These are phyloP conservation scores for Aquilaria yunnanensis DNA, from an alignment of 345 rosid genomes.

Conservation along the genomic window DNA sequence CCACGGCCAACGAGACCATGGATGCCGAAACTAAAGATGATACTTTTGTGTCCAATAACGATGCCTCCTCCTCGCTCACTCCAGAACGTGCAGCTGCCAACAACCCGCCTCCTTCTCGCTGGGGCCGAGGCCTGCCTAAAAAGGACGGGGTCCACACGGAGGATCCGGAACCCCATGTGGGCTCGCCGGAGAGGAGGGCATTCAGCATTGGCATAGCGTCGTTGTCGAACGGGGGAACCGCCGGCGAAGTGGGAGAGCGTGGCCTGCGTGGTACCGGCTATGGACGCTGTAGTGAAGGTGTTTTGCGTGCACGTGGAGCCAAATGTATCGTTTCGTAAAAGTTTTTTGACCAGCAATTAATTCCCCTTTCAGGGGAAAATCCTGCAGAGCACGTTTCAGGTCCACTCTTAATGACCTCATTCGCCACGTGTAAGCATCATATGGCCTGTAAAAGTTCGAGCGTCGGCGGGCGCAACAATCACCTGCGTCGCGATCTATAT, in stretches of 20 bases:
- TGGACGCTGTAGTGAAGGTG: slow-evolving; percentile 90
- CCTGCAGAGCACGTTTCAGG: no score
- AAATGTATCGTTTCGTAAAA: no score
- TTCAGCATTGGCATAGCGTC: slow-evolving; percentile 4
- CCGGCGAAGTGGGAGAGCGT: slow-evolving; percentile 66
- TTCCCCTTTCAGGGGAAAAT: no score
- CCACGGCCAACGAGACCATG: slow-evolving; percentile 22
- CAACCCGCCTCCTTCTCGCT: slow-evolving; percentile 31
- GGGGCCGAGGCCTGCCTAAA: slow-evolving; percentile 43
- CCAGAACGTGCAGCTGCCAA: slow-evolving; percentile 23
- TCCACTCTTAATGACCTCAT: neutral
- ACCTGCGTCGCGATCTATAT: slow-evolving; percentile 9
- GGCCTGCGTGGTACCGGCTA: slow-evolving; percentile 61
- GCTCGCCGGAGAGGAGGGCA: slow-evolving; percentile 24
- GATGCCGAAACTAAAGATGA: slow-evolving; percentile 17
- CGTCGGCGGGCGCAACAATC: slow-evolving; percentile 8
- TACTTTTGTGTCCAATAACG: slow-evolving; percentile 14
- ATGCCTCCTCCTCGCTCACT: slow-evolving; percentile 16
- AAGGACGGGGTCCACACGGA: slow-evolving; percentile 29
- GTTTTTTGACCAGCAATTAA: no score
- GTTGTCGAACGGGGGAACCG: slow-evolving; percentile 15
- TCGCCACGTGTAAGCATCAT: slow-evolving; percentile 14
- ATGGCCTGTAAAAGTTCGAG: neutral
- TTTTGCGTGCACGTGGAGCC: slow-evolving; percentile 89
- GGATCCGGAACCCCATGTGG: slow-evolving; percentile 15